Evolutionary conservation across 108 stramenopile species (phyloP), one percentile per base, ranked within the genome.

Genomic region (Pseudonitzschia pungens): DNA sequence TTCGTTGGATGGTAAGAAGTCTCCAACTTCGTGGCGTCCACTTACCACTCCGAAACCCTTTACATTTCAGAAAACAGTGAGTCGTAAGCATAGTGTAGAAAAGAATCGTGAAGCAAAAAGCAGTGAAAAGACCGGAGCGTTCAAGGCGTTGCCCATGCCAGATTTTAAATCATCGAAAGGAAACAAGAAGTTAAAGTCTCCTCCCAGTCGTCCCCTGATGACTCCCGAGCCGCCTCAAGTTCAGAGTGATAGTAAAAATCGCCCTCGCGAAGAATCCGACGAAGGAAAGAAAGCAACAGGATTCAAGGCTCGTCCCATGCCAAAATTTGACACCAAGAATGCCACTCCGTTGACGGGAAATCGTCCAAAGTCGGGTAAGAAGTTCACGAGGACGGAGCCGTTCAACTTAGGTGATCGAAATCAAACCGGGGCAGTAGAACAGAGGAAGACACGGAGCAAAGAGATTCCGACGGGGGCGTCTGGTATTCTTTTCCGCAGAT

Each of bases 1-100:
- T 28, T 21, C 57, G 53, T 16, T 29, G 31, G 28, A 1, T 10
- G 28, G 31, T 4, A 29, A 20, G 45, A 12, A 41, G 44, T 43
- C 29, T 28, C 14, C 50, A 14, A 41, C 11, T 18, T 44, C 53
- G 50, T 33, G 31, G 4, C 53, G 56, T 56, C 16, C 65, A 0
- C n/a, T 72, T 11, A 83, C 81, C 5, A 68, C 71, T 44, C 76
- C 81, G 18, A 53, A 77, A 44, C 76, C 81, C 4, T 81, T 81
- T 52, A 58, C 64, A 14, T 68, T 81, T 50, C 27, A 71, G 22
- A 24, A 48, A 36, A 43, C 27, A 14, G 33, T 24, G 16, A 71
- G 28, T 48, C 63, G 45, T n/a, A 10, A 43, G 2, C 18, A 52
- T 31, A 54, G n/a, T 20, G 53, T 16, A 11, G 40, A 50, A 44